phyloP scores from a whole-genome alignment of 177 flowering plant species.

The Vitis hybrid region DNA sequence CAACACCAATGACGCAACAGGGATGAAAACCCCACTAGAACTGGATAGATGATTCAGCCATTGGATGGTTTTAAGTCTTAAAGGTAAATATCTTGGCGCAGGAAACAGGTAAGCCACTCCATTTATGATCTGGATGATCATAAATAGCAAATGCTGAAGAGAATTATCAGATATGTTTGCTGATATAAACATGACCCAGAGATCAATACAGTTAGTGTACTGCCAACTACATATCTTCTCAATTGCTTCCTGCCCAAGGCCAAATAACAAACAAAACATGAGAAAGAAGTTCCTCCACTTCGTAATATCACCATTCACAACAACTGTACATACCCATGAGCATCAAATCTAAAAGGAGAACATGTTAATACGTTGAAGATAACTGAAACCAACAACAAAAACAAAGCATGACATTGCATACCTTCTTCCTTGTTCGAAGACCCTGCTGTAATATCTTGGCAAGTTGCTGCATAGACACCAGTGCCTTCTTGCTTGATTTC shows the following conservation, averaged over 20 bases:
- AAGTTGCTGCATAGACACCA: slow-evolving; percentile 52
- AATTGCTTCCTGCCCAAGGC: slow-evolving; percentile 63
- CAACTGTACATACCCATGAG: slow-evolving; percentile 1
- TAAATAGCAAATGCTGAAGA: slow-evolving; percentile 59
- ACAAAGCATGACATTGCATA: slow-evolving; percentile 18
- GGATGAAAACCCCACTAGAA: slow-evolving; percentile 78
- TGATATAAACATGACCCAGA: slow-evolving; percentile 80
- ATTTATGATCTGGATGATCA: slow-evolving; percentile 65
- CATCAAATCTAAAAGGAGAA: background rate
- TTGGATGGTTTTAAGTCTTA: slow-evolving; percentile 75
- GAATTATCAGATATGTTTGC: slow-evolving; percentile 56
- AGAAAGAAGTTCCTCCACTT: background rate
- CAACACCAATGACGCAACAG: slow-evolving; percentile 66
- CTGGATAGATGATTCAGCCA: slow-evolving; percentile 83
- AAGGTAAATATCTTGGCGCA: slow-evolving; percentile 77
- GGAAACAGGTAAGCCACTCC: slow-evolving; percentile 80
- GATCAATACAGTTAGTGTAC: slow-evolving; percentile 68
- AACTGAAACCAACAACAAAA: background rate
- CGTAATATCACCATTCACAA: slow-evolving; percentile 6
- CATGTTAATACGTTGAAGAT: background rate
- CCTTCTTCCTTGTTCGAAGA: slow-evolving; percentile 67
- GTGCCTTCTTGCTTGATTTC: slow-evolving; percentile 52
- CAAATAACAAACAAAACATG: background rate
- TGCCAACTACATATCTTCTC: slow-evolving; percentile 77
- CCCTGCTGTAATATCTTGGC: slow-evolving; percentile 66